Evolutionary conservation across 805 yeast species (phyloP).

Genomic region (Metschnikowia kunwiensis): DNA sequence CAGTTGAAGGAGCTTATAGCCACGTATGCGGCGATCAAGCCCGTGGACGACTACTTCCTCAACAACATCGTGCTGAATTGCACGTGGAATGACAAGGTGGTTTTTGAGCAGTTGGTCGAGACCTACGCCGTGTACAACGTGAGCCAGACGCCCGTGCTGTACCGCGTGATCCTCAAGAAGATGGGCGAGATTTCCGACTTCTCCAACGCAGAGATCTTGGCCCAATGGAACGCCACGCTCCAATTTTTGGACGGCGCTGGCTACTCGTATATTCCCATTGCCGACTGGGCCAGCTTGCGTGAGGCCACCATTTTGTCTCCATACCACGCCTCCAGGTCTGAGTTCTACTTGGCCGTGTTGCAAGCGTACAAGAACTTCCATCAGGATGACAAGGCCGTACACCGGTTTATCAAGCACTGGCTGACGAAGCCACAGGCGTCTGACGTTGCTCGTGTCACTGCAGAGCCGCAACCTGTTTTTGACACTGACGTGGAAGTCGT

Average conservation of each 20-base stretch:
- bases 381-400: conserved; percentile 34
- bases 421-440: conserved; percentile 24
- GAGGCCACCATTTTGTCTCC: conserved; percentile 63
- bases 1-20: conserved; percentile 56
- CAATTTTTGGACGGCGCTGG: conserved; percentile 48
- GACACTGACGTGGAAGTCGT: conserved; percentile 18
- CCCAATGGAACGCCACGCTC: conserved; percentile 54
- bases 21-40: conserved; percentile 53
- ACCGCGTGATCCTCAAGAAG: conserved; percentile 70
- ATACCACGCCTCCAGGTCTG: conserved; percentile 39
- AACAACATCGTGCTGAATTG: conserved; percentile 70
- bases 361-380: conserved; percentile 34
- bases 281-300: conserved; percentile 82
- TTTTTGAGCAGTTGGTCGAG: conserved; percentile 59
- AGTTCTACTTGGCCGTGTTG: conserved; percentile 17
- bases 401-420: conserved; percentile 32
- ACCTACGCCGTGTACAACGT: conserved; percentile 58
- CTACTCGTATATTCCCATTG: conserved; percentile 66
- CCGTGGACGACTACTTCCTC: conserved; percentile 76
- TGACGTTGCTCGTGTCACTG: conserved; percentile 23
- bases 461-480: conserved; percentile 20
- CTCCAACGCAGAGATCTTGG: conserved; percentile 48
- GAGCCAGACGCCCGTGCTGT: conserved; percentile 62
- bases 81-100: conserved; percentile 64
- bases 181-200: conserved; percentile 60